phyloP scores from a whole-genome alignment of 2,329 filamentous ascomycete genomes.

The Monosporascus ibericus region DNA sequence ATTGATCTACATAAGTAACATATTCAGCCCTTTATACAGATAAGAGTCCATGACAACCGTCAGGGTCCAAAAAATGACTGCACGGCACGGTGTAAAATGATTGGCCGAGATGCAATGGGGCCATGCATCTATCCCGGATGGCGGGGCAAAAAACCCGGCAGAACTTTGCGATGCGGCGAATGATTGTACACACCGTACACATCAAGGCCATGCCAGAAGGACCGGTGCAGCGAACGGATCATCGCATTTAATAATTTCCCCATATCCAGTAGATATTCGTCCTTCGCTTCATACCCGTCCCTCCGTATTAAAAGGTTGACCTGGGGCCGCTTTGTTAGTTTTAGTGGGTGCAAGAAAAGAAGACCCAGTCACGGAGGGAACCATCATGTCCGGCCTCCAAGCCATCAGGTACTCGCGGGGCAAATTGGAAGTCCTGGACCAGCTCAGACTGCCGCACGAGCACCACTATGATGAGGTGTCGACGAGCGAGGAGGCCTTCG shows the following conservation, averaged over 20 bases:
- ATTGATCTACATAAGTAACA: too few species aligned
- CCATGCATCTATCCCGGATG: neutral
- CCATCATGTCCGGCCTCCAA: slow-evolving; percentile 55
- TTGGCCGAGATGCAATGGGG: neutral
- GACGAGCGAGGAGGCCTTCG: slow-evolving; percentile 69
- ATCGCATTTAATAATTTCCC: too few species aligned
- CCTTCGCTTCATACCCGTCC: neutral
- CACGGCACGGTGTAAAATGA: slow-evolving; percentile 2
- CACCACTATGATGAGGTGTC: slow-evolving; percentile 70
- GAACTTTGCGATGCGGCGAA: slow-evolving; percentile 8
- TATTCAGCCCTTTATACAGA: neutral
- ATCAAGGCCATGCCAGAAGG: neutral
- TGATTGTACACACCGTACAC: neutral
- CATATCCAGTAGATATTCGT: too few species aligned
- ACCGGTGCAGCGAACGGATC: too few species aligned
- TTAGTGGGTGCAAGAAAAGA: too few species aligned
- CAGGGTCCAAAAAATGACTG: neutral
- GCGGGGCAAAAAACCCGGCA: slow-evolving; percentile 16
- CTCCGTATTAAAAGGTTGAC: neutral
- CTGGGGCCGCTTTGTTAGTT: neutral
- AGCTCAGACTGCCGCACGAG: slow-evolving; percentile 75
- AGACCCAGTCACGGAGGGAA: too few species aligned
- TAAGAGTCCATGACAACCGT: neutral
- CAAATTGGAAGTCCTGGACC: slow-evolving; percentile 71
- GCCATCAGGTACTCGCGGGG: slow-evolving; percentile 72